Evolutionary conservation across 1,284 basidiomycete species (phyloP), one percentile per base, ranked within the genome.

Genomic region (Pseudomicrostroma phylloplanum): DNA sequence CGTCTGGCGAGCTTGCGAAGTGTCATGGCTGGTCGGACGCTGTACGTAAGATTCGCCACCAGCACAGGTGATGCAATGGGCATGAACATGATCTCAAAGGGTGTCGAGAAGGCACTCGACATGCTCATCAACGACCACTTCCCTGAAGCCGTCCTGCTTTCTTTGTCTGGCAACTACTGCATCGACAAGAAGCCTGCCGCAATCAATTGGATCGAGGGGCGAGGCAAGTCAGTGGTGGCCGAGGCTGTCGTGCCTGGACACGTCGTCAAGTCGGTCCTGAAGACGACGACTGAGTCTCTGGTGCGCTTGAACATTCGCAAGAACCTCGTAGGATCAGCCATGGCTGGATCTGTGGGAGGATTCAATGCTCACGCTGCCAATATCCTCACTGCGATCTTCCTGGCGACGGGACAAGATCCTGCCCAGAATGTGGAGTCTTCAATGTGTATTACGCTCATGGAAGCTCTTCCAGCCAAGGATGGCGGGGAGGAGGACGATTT

Each of bases 151-250:
- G 82, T 87, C 72, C 87, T 93, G n/a, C 84, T 97, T 26, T 90
- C 93, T 13, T 85, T 99, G 11, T 92, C 89, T 3, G 96, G 94
- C 58, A 99, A 99, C 81, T 99, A 97, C 81, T 98, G 96, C 83
- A 99, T 92, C 62, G 96, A 99, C 83, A 99, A 99, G 88, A 99
- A 99, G 83, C 91, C 96, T 0, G 92, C 94, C 8, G 96, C 96
- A 53, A 96, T 99, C 82, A 98, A 99, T 83, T 99, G 96, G 96
- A 97, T 98, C 72, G 94, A 97, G 81, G 96, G 96, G 1, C 85
- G 94, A 62, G 96, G 96, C 30, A 99, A 99, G 88, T 90, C 88
- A 62, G 90, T 98, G 23, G 93, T 97, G 55, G 93, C 92, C 0
- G 96, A 99, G 82, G 92, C 92, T 2, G 85, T 97, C 55, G 83